A percentile compares a stretch with the other conserved stretches of the same genome.
Conservation (phyloP, 371 early-diverging fungal species). For the Lichtheimia ramosa region DNA sequence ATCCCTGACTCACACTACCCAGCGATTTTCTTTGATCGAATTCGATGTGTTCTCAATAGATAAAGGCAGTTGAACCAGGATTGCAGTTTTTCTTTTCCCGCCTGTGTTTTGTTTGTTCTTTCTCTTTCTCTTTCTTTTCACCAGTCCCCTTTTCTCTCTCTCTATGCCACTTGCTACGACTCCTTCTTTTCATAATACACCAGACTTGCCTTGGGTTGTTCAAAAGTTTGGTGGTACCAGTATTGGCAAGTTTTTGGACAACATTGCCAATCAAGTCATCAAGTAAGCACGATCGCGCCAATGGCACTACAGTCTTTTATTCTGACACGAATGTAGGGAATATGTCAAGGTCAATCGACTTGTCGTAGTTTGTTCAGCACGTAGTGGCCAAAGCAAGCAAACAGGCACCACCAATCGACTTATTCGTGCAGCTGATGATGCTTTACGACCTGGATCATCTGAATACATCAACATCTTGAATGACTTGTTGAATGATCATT, state of each 20-base stretch:
- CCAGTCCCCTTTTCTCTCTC: background rate
- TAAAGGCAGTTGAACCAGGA: no score
- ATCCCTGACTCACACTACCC: constrained; percentile 2
- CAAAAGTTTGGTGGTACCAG: constrained; percentile 91
- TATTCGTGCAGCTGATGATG: constrained; percentile 73
- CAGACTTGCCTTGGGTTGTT: constrained; percentile 65
- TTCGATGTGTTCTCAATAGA: background rate
- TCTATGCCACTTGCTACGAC: constrained; percentile 7
- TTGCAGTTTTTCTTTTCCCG: no score
- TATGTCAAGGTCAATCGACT: constrained; percentile 67
- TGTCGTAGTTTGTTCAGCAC: constrained; percentile 81
- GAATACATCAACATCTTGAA: constrained; percentile 73
- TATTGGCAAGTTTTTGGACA: constrained; percentile 77
- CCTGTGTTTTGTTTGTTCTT: background rate
- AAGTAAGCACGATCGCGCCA: constrained; percentile 38
- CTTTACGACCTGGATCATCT: constrained; percentile 62
- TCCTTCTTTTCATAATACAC: constrained; percentile 18
- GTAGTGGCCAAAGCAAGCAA: constrained; percentile 76
- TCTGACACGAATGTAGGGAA: background rate
- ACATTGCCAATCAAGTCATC: constrained; percentile 60
- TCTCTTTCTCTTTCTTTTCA: background rate
- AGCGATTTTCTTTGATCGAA: constrained; percentile 3
- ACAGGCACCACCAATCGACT: constrained; percentile 78
- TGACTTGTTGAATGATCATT: constrained; percentile 80
- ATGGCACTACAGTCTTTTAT: background rate